Evolutionary conservation across 345 rosid genomes (phyloP).

Genomic region (Raphanus sativus): DNA sequence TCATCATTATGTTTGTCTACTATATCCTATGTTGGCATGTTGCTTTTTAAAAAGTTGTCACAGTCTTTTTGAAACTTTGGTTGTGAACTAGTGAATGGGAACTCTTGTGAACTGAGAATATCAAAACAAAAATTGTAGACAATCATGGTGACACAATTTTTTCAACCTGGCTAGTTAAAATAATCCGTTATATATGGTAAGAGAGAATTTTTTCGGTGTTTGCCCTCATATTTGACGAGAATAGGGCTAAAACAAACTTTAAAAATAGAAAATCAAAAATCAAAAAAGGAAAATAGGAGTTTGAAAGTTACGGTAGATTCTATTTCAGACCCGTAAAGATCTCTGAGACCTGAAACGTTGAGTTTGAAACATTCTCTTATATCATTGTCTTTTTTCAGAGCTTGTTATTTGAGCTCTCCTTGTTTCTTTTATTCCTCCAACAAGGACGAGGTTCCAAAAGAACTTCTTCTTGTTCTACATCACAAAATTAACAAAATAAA

Average conservation of each 20-base stretch:
- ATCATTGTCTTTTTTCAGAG: slow-evolving; percentile 18
- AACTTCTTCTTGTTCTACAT: slow-evolving; percentile 33
- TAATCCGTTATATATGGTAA: not conserved
- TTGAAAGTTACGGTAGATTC: slow-evolving; percentile 25
- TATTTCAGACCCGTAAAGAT: slow-evolving; percentile 40
- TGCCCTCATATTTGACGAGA: slow-evolving; percentile 17
- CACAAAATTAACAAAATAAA: not conserved
- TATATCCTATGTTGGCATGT: not conserved
- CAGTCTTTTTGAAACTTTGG: no score
- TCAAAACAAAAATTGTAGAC: not conserved
- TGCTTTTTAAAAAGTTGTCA: not conserved
- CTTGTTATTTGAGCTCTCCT: slow-evolving; percentile 40
- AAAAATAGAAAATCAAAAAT: slow-evolving; percentile 25
- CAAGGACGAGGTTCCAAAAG: slow-evolving; percentile 42
- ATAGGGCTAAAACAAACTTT: slow-evolving; percentile 4
- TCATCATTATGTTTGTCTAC: not conserved
- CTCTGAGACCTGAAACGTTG: slow-evolving; percentile 26
- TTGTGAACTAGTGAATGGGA: not conserved
- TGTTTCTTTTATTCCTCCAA: slow-evolving; percentile 33
- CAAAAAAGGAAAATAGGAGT: slow-evolving; percentile 1
- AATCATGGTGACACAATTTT: not conserved
- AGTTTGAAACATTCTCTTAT: slow-evolving; percentile 35
- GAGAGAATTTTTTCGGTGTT: slow-evolving; percentile 1
- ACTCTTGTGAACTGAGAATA: not conserved
- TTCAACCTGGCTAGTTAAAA: not conserved